Percentiles rank a stretch among this genome's conserved stretches.
phyloP scores from a whole-genome alignment of 169 alveolate species.

The Ichthyophthirius multifiliis region DNA sequence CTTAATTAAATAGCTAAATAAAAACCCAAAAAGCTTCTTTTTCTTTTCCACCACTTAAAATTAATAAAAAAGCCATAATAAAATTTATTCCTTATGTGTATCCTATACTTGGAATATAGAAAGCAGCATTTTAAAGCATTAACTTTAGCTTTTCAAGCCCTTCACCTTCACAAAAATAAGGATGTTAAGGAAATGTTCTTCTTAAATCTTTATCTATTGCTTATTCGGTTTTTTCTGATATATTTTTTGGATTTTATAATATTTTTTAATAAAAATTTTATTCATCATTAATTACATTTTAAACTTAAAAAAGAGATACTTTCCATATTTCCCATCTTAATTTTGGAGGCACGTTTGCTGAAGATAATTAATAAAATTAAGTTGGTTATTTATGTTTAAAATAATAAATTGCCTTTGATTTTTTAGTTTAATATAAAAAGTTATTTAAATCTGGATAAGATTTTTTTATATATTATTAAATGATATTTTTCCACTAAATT shows the following conservation, averaged over 20 bases:
- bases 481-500: neutral
- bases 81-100: constrained; percentile 33
- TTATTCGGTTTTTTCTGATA: neutral
- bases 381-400: neutral
- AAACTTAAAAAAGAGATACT: constrained; percentile 2
- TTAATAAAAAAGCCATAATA: constrained; percentile 16
- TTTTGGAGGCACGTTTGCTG: neutral
- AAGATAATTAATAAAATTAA: neutral
- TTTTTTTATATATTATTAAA: neutral
- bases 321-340: constrained; percentile 32
- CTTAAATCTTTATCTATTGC: constrained; percentile 12
- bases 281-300: neutral
- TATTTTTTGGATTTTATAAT: neutral
- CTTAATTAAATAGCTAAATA: neutral
- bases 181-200: constrained; percentile 32
- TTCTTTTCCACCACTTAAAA: constrained; percentile 25
- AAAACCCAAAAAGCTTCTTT: constrained; percentile 34
- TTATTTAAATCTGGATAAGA: neutral
- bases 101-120: constrained; percentile 8
- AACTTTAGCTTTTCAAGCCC: neutral
- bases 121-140: constrained; percentile 9
- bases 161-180: neutral
- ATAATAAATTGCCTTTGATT: neutral
- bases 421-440: neutral
- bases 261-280: neutral